Evolutionary conservation across 331 rosid species (phyloP).

Genomic region (Dryas integrifolia): DNA sequence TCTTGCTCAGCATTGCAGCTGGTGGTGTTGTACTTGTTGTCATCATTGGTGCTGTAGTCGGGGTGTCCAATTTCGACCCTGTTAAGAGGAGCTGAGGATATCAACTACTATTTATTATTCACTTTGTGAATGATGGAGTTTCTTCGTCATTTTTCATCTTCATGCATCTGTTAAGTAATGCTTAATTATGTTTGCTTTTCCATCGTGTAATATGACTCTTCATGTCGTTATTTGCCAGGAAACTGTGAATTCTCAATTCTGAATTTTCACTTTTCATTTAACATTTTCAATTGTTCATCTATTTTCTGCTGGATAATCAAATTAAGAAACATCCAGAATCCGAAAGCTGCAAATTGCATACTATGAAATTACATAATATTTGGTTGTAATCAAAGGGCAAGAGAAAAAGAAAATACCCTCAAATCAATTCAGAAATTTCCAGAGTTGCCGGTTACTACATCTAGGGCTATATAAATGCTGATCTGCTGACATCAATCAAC

Average conservation of each 20-base stretch:
- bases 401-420: background rate
- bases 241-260: slow-evolving; percentile 28
- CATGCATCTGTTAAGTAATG: slow-evolving; percentile 36
- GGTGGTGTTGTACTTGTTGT: slow-evolving; percentile 67
- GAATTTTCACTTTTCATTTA: slow-evolving; percentile 25
- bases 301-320: no score
- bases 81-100: slow-evolving; percentile 67
- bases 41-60: slow-evolving; percentile 68
- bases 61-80: slow-evolving; percentile 89
- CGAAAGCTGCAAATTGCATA: no score
- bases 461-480: slow-evolving; percentile 17
- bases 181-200: slow-evolving; percentile 26
- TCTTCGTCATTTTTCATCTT: slow-evolving; percentile 28
- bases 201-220: slow-evolving; percentile 38
- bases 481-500: background rate
- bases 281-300: background rate
- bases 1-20: slow-evolving; percentile 89
- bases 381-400: background rate
- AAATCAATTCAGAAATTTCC: slow-evolving; percentile 14
- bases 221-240: slow-evolving; percentile 27
- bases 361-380: background rate
- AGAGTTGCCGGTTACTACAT: slow-evolving; percentile 7
- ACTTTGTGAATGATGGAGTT: background rate
- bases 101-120: background rate
- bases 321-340: no score